phyloP scores from a whole-genome alignment of 768 basidiomycete genomes.

The Collybia mongolica region DNA sequence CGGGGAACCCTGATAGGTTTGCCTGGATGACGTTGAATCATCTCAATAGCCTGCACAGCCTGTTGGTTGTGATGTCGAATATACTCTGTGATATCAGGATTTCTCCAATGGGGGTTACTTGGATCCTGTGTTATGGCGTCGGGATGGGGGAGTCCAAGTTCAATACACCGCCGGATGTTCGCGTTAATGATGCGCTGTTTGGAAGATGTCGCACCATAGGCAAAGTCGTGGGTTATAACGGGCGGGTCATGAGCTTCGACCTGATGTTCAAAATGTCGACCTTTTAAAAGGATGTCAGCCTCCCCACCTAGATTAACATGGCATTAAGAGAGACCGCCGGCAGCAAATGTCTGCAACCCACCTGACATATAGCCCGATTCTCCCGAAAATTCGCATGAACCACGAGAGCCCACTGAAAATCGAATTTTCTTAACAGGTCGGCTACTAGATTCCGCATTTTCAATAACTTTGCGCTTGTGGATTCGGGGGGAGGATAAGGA shows the following conservation, averaged over 20 bases:
- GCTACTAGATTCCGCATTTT: neutral
- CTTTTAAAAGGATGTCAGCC: neutral
- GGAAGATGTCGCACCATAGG: constrained; percentile 14
- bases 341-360: too few relatives aligned
- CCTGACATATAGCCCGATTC: too few relatives aligned
- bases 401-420: neutral
- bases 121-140: too few relatives aligned
- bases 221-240: constrained; percentile 23
- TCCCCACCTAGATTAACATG: neutral
- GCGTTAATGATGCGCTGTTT: constrained; percentile 2
- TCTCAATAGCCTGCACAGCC: neutral
- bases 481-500: neutral
- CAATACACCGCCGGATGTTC: constrained; percentile 6
- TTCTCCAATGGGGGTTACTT: constrained; percentile 7
- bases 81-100: constrained; percentile 9
- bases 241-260: constrained; percentile 2
- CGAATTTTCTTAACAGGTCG: neutral
- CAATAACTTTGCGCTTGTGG: neutral
- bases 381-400: neutral
- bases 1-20: neutral
- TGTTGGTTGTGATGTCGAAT: constrained; percentile 2
- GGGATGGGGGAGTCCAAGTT: constrained; percentile 10
- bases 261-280: too few relatives aligned
- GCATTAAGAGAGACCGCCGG: too few relatives aligned
- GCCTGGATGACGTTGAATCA: neutral